These are phyloP conservation scores for Coniochaeta prunicola DNA, from an alignment of 2,329 filamentous ascomycete species.

Conservation along the genomic window DNA sequence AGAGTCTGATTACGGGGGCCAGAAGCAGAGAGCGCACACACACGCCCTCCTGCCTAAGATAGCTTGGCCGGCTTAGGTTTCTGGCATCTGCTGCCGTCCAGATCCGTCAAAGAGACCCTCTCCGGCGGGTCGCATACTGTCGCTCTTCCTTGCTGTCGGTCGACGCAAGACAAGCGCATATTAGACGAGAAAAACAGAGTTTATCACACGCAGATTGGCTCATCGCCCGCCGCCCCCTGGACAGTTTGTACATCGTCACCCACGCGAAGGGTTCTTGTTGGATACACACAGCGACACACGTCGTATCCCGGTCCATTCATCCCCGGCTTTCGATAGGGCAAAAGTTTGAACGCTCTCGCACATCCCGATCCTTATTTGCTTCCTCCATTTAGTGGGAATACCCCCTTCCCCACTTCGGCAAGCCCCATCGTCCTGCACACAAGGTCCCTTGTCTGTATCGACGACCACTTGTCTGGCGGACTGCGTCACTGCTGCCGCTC, in stretches of 20 bases:
- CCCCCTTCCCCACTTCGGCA: neutral
- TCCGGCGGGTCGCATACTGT: neutral
- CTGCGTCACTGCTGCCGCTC: neutral
- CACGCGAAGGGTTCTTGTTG: neutral
- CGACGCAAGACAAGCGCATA: neutral
- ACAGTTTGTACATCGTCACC: neutral
- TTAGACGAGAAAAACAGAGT: neutral
- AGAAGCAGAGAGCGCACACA: neutral
- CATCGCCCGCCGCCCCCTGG: neutral
- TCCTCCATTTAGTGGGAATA: neutral
- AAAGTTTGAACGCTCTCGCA: neutral
- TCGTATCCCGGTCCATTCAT: neutral
- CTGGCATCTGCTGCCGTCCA: neutral
- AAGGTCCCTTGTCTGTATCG: neutral
- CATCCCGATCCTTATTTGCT: neutral
- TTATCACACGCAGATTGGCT: neutral
- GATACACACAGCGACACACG: neutral
- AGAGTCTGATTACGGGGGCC: neutral
- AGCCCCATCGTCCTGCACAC: neutral
- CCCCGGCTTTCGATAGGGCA: constrained; percentile 1
- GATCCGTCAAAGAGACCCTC: neutral
- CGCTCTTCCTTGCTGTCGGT: neutral
- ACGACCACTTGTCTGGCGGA: neutral
- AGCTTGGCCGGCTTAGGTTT: neutral
- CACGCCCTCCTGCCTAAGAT: neutral